A percentile compares a stretch with the other conserved stretches of the same genome.
These are phyloP conservation scores for Xanthoconium stramineum DNA, from an alignment of 768 basidiomycete species.

Conservation along the genomic window DNA sequence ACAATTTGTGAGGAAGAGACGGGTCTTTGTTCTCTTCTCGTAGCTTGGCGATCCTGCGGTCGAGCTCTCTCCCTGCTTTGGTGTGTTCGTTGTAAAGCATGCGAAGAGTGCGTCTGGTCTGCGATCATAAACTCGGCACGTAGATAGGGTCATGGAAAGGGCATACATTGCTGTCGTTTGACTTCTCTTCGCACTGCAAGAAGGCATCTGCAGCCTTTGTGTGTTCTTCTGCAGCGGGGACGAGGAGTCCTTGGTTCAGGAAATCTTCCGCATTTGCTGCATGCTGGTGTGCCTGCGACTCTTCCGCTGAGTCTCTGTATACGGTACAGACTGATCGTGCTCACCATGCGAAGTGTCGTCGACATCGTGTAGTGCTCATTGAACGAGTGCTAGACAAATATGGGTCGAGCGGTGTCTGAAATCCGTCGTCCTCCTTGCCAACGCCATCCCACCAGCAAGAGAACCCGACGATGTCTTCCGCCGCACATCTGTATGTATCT, in stretches of 20 bases:
- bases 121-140: conserved; percentile 6
- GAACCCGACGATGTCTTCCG: conserved; percentile 23
- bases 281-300: conserved; percentile 73
- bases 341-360: conserved; percentile 51
- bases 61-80: conserved; percentile 68
- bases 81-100: conserved; percentile 74
- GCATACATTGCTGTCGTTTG: conserved; percentile 66
- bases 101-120: conserved; percentile 77
- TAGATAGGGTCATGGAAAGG: neutral
- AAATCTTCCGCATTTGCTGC: conserved; percentile 79
- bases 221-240: conserved; percentile 73
- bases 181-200: conserved; percentile 66
- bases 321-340: conserved; percentile 1
- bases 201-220: conserved; percentile 75
- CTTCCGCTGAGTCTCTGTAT: conserved; percentile 1
- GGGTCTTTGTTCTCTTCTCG: conserved; percentile 79
- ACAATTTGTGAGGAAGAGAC: conserved; percentile 58
- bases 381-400: neutral
- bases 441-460: conserved; percentile 1
- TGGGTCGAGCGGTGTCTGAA: conserved; percentile 30
- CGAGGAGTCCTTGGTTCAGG: conserved; percentile 59
- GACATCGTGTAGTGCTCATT: too few relatives aligned
- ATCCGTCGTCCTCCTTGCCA: conserved; percentile 21
- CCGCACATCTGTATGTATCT: conserved; percentile 27
- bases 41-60: conserved; percentile 67